Evolutionary conservation across 371 early-diverging fungal genomes (phyloP).

Genomic region (Dichotomocladium elegans): DNA sequence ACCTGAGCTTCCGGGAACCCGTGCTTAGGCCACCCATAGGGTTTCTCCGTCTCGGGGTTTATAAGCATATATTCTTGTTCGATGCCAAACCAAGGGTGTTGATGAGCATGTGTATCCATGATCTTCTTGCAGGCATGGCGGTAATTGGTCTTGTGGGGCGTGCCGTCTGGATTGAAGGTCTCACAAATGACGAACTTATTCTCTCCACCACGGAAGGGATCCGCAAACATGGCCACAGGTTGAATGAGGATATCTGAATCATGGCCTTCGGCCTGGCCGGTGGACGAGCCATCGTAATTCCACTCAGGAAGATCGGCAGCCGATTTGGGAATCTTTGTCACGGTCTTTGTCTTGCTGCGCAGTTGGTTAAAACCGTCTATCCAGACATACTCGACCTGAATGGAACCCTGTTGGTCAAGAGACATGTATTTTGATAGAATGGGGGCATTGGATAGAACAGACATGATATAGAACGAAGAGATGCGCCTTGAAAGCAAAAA

Average conservation of each 20-base stretch:
- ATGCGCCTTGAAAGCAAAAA: too few species aligned
- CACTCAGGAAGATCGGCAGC: conserved; percentile 45
- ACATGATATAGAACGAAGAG: conserved; percentile 3
- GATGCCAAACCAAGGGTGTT: conserved; percentile 59
- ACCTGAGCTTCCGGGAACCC: conserved; percentile 61
- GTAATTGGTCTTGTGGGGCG: conserved; percentile 47
- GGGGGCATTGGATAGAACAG: conserved; percentile 21
- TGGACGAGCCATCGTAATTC: conserved; percentile 55
- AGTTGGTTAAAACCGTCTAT: conserved; percentile 40
- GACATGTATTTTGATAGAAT: conserved; percentile 36
- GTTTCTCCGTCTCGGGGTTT: conserved; percentile 46
- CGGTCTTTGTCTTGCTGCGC: conserved; percentile 41
- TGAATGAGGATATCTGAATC: conserved; percentile 53
- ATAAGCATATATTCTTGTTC: conserved; percentile 60
- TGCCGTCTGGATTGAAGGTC: conserved; percentile 40
- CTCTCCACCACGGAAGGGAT: conserved; percentile 53
- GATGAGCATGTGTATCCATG: conserved; percentile 40
- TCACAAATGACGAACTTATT: conserved; percentile 51
- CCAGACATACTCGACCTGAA: conserved; percentile 60
- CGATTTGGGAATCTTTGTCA: conserved; percentile 27
- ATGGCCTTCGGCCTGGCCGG: conserved; percentile 51
- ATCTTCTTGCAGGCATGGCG: conserved; percentile 35
- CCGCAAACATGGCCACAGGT: conserved; percentile 48
- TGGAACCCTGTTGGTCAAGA: conserved; percentile 33
- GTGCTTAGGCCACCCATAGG: conserved; percentile 57